Conservation (phyloP, 1,284 basidiomycete species). For the Pseudozyma tsukubaensis region DNA sequence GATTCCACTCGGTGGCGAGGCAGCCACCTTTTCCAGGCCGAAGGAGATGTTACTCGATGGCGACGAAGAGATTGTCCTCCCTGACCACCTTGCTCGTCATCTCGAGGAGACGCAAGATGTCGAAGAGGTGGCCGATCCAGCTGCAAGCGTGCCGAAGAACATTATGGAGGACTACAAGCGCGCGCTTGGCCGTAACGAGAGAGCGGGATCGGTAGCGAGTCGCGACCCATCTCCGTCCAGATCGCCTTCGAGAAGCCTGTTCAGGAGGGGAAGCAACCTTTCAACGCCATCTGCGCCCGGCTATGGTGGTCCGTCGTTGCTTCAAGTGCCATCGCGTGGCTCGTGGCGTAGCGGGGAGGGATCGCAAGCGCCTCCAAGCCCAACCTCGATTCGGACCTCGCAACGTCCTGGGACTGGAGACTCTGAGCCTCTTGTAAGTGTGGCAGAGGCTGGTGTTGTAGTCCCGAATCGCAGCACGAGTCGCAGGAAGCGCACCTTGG, state of each 20-base stretch:
- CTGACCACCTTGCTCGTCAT: constrained; percentile 49
- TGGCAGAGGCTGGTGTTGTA: constrained; percentile 31
- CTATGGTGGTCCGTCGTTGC: constrained; percentile 21
- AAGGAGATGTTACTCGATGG: constrained; percentile 36
- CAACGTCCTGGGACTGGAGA: constrained; percentile 33
- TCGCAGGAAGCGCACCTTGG: constrained; percentile 17
- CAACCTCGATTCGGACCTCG: constrained; percentile 19
- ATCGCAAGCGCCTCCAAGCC: constrained; percentile 17
- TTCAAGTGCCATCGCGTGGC: constrained; percentile 34
- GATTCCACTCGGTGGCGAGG: constrained; percentile 47
- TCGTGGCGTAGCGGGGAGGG: constrained; percentile 32
- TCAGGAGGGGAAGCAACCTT: constrained; percentile 26
- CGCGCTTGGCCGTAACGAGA: constrained; percentile 34
- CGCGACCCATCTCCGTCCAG: constrained; percentile 1
- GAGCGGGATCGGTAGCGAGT: constrained; percentile 9
- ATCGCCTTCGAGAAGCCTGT: constrained; percentile 7
- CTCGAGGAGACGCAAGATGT: constrained; percentile 56
- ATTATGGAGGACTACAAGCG: constrained; percentile 61
- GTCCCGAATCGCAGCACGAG: constrained; percentile 38
- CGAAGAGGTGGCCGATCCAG: constrained; percentile 51
- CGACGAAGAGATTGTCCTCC: constrained; percentile 57
- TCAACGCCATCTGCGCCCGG: constrained; percentile 22
- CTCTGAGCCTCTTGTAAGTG: constrained; percentile 32
- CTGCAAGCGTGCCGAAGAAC: constrained; percentile 54
- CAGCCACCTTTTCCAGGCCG: constrained; percentile 19